Evolutionary conservation across 2,329 filamentous ascomycete species (phyloP).

Genomic region (Arthroderma sp.): DNA sequence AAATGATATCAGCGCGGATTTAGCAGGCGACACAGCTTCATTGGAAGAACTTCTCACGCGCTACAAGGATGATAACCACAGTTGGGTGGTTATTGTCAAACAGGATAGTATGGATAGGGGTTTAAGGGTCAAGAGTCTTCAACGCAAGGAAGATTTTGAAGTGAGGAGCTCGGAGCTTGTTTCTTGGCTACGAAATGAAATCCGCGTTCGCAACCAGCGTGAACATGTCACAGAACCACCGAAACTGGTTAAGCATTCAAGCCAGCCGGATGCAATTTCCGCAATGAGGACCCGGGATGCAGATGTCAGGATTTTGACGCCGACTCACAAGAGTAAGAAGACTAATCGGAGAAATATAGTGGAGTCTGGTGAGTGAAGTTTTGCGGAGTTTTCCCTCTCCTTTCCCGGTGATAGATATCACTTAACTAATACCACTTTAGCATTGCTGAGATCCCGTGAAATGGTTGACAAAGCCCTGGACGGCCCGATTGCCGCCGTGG

Average conservation of each 20-base stretch:
- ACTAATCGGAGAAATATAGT: slow-evolving; percentile 77
- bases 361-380: slow-evolving; percentile 53
- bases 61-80: slow-evolving; percentile 64
- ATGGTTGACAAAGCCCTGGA: slow-evolving; percentile 59
- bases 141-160: slow-evolving; percentile 69
- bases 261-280: slow-evolving; percentile 25
- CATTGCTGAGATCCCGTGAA: slow-evolving; percentile 42
- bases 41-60: slow-evolving; percentile 58
- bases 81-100: slow-evolving; percentile 83
- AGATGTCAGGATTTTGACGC: slow-evolving; percentile 72
- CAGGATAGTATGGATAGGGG: slow-evolving; percentile 42
- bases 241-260: slow-evolving; percentile 28
- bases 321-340: slow-evolving; percentile 78
- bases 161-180: slow-evolving; percentile 60
- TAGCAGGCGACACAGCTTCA: slow-evolving; percentile 65
- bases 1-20: slow-evolving; percentile 73
- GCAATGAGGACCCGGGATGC: slow-evolving; percentile 40
- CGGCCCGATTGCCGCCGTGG: slow-evolving; percentile 74
- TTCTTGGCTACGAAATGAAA: slow-evolving; percentile 66
- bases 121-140: slow-evolving; percentile 66
- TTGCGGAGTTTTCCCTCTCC: not conserved
- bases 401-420: not conserved
- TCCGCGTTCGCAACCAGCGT: slow-evolving; percentile 62
- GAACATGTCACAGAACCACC: slow-evolving; percentile 33
- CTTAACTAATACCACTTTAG: slow-evolving; percentile 18